These are phyloP conservation scores for Venturia oleaginea DNA, from an alignment of 2,329 filamentous ascomycete species.

Conservation along the genomic window DNA sequence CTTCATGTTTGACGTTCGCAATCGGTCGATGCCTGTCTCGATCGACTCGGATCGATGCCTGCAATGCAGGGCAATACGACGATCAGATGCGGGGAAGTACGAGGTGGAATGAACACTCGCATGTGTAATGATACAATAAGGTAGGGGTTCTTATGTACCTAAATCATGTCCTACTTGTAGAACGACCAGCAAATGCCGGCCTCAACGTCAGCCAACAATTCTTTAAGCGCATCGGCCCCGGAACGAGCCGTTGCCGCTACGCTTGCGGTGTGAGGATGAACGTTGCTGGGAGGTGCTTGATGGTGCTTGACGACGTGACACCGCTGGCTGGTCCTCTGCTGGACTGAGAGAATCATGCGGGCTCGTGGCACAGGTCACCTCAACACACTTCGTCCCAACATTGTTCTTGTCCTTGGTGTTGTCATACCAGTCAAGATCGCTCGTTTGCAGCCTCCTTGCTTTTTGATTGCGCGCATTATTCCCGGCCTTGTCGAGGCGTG, in stretches of 20 bases:
- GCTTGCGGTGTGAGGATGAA: not conserved
- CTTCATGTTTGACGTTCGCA: not conserved
- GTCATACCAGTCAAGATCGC: constrained; percentile 85
- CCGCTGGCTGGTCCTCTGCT: not conserved
- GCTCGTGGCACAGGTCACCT: not conserved
- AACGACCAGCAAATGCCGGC: constrained; percentile 5
- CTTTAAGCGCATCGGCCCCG: not conserved
- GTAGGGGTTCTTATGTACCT: not conserved
- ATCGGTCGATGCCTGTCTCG: not conserved
- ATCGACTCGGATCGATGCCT: not conserved
- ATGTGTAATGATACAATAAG: not conserved
- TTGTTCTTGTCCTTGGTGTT: constrained; percentile 3
- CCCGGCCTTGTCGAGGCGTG: constrained; percentile 43
- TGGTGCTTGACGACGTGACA: not conserved
- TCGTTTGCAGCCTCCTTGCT: constrained; percentile 82
- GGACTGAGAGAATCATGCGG: constrained; percentile 6
- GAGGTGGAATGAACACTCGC: not conserved
- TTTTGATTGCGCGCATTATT: constrained; percentile 67
- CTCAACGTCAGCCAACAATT: constrained; percentile 6
- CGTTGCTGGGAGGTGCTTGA: not conserved
- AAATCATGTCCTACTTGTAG: constrained; percentile 8
- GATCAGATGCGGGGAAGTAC: not conserved
- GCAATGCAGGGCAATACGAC: not conserved
- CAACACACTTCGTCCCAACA: not conserved
- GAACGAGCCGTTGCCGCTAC: constrained; percentile 3